phyloP scores from a whole-genome alignment of 371 early-diverging fungal species.

The Catenaria anguillulae region DNA sequence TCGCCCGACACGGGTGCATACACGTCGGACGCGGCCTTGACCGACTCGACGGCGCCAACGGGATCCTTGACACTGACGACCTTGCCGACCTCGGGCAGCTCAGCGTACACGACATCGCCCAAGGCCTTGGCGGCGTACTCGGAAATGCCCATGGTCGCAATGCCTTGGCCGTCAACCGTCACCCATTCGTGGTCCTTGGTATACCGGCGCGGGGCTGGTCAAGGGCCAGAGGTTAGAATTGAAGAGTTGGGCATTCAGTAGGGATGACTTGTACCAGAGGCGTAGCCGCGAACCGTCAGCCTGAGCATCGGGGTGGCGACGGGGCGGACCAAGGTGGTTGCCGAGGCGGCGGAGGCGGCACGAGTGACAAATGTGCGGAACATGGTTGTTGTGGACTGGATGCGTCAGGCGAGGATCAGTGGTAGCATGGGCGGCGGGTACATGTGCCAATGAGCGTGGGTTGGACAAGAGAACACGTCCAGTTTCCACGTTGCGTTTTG shows the following conservation, averaged over 20 bases:
- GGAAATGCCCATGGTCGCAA: slow-evolving; percentile 85
- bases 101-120: slow-evolving; percentile 91
- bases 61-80: slow-evolving; percentile 37
- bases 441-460: no score
- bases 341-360: no score
- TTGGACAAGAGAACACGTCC: no score
- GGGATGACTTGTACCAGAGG: background rate
- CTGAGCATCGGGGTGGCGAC: background rate
- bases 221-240: no score
- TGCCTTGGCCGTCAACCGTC: slow-evolving; percentile 32
- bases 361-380: background rate
- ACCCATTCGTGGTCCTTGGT: slow-evolving; percentile 93
- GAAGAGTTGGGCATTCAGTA: background rate
- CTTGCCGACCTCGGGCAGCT: slow-evolving; percentile 52
- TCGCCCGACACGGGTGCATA: slow-evolving; percentile 77
- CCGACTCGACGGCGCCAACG: slow-evolving; percentile 82
- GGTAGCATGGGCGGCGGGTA: no score
- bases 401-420: no score
- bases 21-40: slow-evolving; percentile 89
- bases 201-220: slow-evolving; percentile 21
- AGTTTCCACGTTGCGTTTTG: no score
- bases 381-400: background rate
- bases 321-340: background rate
- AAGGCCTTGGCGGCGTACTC: slow-evolving; percentile 78
- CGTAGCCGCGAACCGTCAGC: background rate